These are phyloP conservation scores for Elsinoe arachidis DNA, from an alignment of 2,329 filamentous ascomycete genomes.

Conservation along the genomic window DNA sequence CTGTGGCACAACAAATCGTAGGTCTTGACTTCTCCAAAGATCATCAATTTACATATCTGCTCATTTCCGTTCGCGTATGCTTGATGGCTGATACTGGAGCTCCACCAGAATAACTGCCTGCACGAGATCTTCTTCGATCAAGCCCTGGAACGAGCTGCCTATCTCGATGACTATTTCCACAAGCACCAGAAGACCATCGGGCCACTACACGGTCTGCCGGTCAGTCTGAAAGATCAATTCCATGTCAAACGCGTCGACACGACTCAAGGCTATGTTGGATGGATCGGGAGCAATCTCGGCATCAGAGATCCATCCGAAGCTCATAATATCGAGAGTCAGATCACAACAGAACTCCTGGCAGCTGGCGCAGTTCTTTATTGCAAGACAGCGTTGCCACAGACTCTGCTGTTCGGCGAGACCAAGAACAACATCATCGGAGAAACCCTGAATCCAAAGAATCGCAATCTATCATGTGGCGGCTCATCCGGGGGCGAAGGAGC, in stretches of 20 bases:
- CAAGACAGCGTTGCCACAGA: slow-evolving; percentile 47
- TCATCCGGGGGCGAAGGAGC: slow-evolving; percentile 51
- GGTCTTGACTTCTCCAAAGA: neutral
- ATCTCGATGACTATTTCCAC: slow-evolving; percentile 41
- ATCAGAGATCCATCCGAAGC: slow-evolving; percentile 18
- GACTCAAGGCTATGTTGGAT: slow-evolving; percentile 28
- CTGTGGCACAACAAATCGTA: slow-evolving; percentile 38
- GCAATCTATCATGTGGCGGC: slow-evolving; percentile 43
- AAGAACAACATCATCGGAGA: slow-evolving; percentile 43
- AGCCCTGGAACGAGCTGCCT: slow-evolving; percentile 39
- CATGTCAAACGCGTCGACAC: slow-evolving; percentile 38
- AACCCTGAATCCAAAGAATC: slow-evolving; percentile 49
- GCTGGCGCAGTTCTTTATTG: slow-evolving; percentile 45
- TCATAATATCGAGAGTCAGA: slow-evolving; percentile 3
- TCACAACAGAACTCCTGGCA: neutral
- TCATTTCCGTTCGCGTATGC: neutral
- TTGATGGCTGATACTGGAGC: neutral
- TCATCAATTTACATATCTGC: neutral
- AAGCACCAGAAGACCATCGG: slow-evolving; percentile 40
- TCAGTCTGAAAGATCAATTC: slow-evolving; percentile 61
- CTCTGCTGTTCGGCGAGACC: slow-evolving; percentile 47
- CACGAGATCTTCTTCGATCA: slow-evolving; percentile 9
- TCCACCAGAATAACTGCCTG: slow-evolving; percentile 24
- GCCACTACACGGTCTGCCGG: slow-evolving; percentile 55
- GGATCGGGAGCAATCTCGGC: slow-evolving; percentile 24